These are phyloP conservation scores for Metschnikowia colocasiae DNA, from an alignment of 805 yeast species.

Conservation along the genomic window DNA sequence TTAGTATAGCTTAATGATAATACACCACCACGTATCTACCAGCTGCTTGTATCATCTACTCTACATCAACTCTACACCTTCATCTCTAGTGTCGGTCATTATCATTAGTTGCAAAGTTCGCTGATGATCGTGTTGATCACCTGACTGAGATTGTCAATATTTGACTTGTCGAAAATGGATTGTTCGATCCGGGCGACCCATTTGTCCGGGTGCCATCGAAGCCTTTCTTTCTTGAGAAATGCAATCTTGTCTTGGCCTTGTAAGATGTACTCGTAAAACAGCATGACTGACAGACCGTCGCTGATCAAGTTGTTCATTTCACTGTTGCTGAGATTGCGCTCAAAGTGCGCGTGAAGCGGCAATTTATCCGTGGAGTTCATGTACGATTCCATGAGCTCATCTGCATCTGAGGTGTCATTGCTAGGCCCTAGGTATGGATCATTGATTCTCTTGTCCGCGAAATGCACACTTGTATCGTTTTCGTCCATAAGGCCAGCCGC, in stretches of 20 bases:
- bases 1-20: neutral
- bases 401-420: neutral
- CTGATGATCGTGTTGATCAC: constrained; percentile 24
- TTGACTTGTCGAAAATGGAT: constrained; percentile 23
- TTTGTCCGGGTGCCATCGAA: constrained; percentile 72
- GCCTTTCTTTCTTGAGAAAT: constrained; percentile 45
- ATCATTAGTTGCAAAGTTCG: neutral
- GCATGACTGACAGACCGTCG: constrained; percentile 21
- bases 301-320: constrained; percentile 19
- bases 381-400: constrained; percentile 14
- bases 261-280: constrained; percentile 26
- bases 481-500: constrained; percentile 36
- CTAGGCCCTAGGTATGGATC: constrained; percentile 26
- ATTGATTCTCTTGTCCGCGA: constrained; percentile 37
- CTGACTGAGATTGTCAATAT: constrained; percentile 30
- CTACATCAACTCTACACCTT: neutral
- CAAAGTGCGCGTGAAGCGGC: constrained; percentile 15
- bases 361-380: constrained; percentile 13
- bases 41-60: neutral
- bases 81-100: neutral
- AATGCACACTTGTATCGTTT: constrained; percentile 27
- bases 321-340: constrained; percentile 8
- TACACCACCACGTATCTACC: neutral
- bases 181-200: constrained; percentile 36
- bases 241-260: constrained; percentile 16